A percentile compares a stretch with the other conserved stretches of the same genome.
Conservation (phyloP, 2,329 filamentous ascomycete genomes). For the Aureobasidium sp. region DNA sequence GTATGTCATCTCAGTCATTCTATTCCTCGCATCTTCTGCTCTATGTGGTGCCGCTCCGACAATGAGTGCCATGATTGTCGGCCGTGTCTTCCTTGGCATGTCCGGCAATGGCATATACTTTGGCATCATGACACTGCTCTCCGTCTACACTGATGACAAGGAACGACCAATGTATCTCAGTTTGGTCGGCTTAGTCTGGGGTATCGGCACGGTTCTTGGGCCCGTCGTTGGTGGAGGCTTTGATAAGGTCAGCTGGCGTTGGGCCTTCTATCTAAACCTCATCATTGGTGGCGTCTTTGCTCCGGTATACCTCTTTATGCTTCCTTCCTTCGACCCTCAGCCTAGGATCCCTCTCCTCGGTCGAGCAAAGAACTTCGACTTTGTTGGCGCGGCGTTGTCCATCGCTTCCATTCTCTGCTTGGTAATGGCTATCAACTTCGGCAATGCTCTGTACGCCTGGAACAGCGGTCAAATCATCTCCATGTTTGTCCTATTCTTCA, state of each 20-base stretch:
- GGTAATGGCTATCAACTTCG: neutral
- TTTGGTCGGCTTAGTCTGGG: neutral
- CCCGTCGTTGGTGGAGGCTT: no score
- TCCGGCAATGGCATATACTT: constrained; percentile 26
- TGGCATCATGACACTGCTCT: constrained; percentile 19
- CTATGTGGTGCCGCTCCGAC: constrained; percentile 24
- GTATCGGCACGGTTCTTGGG: no score
- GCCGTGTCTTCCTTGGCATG: constrained; percentile 24
- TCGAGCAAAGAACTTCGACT: no score
- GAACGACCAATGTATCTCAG: constrained; percentile 17
- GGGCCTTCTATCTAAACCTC: no score
- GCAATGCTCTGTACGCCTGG: neutral
- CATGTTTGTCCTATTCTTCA: no score
- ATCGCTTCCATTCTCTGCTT: constrained; percentile 29
- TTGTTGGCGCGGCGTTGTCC: constrained; percentile 18
- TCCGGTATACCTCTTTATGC: no score
- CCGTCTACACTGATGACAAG: constrained; percentile 12
- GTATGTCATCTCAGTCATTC: constrained; percentile 17
- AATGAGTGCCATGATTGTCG: constrained; percentile 24
- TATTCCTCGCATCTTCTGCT: constrained; percentile 24
- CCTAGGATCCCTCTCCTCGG: no score
- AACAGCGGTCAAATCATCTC: neutral
- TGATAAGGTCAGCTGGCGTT: no score
- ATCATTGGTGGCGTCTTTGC: no score
- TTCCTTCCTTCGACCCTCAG: no score